Evolutionary conservation across 345 rosid genomes (phyloP).

Genomic region (Populus alba): DNA sequence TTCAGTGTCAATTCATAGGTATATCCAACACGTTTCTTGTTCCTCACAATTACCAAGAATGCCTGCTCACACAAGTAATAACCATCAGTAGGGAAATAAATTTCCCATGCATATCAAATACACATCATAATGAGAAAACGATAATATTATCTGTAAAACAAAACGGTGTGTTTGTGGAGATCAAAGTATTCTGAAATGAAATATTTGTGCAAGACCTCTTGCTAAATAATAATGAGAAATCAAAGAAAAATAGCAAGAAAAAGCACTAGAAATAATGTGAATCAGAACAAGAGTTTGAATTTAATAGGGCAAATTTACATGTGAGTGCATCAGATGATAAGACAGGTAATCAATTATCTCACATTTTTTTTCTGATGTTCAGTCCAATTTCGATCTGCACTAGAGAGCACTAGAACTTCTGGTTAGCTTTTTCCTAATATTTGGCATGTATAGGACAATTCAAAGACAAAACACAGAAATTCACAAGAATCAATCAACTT

Average conservation of each 20-base stretch:
- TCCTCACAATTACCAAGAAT: slow-evolving; percentile 81
- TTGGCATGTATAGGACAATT: not conserved
- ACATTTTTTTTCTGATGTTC: not conserved
- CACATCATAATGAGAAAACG: not conserved
- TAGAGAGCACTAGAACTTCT: not conserved
- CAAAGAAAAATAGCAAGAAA: not conserved
- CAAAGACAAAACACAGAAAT: not conserved
- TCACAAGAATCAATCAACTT: not conserved
- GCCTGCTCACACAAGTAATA: slow-evolving; percentile 49
- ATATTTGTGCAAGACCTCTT: not conserved
- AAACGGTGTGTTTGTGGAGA: no score
- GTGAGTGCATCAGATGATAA: not conserved
- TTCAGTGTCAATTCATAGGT: slow-evolving; percentile 74
- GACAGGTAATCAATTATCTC: not conserved
- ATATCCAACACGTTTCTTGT: slow-evolving; percentile 88
- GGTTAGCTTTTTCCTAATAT: not conserved
- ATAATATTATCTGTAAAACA: not conserved
- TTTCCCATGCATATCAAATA: not conserved
- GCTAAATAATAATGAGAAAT: not conserved
- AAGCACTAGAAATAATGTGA: not conserved
- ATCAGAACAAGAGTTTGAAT: not conserved
- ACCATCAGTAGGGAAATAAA: not conserved
- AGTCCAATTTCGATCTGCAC: not conserved
- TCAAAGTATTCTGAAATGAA: not conserved
- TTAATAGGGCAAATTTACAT: not conserved